Evolutionary conservation across 129 eudicot species (phyloP).

Genomic region (Flaveria trinervia): DNA sequence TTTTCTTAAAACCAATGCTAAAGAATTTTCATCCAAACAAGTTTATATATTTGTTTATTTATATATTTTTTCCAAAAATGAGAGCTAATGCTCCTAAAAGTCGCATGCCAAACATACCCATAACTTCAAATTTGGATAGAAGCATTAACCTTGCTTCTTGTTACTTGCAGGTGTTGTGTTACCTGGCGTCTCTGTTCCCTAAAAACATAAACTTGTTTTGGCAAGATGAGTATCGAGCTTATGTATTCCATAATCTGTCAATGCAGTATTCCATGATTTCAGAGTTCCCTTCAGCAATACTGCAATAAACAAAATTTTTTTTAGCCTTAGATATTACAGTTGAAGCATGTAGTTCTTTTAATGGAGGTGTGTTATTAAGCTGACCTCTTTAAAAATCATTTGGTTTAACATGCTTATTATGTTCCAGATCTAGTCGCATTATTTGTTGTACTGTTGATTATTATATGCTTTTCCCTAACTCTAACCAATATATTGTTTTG

Average conservation of each 20-base stretch:
- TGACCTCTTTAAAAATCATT: slow-evolving; percentile 12
- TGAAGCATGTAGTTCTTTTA: background rate
- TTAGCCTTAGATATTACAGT: background rate
- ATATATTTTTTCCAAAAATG: background rate
- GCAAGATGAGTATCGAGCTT: slow-evolving; percentile 87
- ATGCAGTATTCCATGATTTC: background rate
- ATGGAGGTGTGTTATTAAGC: background rate
- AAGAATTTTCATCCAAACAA: background rate
- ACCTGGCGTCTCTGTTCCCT: slow-evolving; percentile 84
- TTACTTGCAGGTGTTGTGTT: slow-evolving; percentile 68
- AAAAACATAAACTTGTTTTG: slow-evolving; percentile 83
- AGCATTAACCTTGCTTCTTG: slow-evolving; percentile 16
- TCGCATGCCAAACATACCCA: background rate
- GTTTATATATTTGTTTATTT: no score
- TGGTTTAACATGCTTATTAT: slow-evolving; percentile 20
- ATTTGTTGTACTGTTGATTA: background rate
- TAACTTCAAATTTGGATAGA: slow-evolving; percentile 12
- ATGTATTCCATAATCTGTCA: slow-evolving; percentile 31
- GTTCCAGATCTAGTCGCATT: slow-evolving; percentile 17
- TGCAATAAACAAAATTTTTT: background rate
- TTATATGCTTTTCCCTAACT: slow-evolving; percentile 31
- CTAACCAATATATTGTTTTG: slow-evolving; percentile 59
- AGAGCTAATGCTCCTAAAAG: slow-evolving; percentile 1
- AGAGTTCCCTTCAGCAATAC: background rate
- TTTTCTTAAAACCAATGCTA: background rate